Conservation (phyloP, 441 rosid genomes). For the Theobroma grandiflorum region DNA sequence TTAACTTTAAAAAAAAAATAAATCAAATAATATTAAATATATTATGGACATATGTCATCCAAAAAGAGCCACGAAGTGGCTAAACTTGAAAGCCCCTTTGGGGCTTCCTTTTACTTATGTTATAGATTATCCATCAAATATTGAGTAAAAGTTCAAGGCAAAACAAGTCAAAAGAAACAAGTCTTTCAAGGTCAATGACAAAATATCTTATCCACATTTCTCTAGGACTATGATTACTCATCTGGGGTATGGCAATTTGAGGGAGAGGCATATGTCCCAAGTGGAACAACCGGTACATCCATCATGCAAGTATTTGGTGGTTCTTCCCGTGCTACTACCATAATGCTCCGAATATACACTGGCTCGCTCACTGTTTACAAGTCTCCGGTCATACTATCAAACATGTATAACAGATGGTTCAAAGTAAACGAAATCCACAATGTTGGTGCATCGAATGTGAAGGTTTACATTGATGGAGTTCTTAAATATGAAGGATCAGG, state of each 20-base stretch:
- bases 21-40: too few relatives aligned
- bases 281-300: conserved; percentile 33
- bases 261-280: conserved; percentile 17
- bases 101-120: too few relatives aligned
- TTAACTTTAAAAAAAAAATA: too few relatives aligned
- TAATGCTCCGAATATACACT: conserved; percentile 39
- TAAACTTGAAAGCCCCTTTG: too few relatives aligned
- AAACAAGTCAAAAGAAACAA: too few relatives aligned
- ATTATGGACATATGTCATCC: too few relatives aligned
- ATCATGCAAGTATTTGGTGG: conserved; percentile 51
- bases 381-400: conserved; percentile 22
- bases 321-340: conserved; percentile 31
- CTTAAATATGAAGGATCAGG: not conserved
- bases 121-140: too few relatives aligned
- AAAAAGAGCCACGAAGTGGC: too few relatives aligned
- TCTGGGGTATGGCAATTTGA: conserved; percentile 23
- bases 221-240: conserved; percentile 18
- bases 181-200: not conserved
- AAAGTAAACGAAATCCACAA: conserved; percentile 37
- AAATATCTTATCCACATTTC: not conserved
- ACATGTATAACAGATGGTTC: conserved; percentile 35
- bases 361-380: conserved; percentile 11
- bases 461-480: conserved; percentile 24
- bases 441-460: conserved; percentile 30
- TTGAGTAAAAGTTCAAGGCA: too few relatives aligned